Evolutionary conservation across 768 basidiomycete genomes (phyloP).

Genomic region (Dioszegia crocea): DNA sequence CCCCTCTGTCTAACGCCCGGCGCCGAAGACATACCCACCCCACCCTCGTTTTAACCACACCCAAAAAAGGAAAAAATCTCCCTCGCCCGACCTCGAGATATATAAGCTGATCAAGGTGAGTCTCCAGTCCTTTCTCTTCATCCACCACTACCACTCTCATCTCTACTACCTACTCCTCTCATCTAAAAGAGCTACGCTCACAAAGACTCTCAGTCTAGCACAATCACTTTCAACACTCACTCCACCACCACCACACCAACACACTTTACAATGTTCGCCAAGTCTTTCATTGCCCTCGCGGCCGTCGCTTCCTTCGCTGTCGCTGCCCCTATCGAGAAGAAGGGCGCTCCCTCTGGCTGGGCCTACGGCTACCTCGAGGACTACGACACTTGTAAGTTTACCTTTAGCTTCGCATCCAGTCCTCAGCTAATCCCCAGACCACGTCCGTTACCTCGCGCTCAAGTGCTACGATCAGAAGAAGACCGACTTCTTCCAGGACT

Average conservation of each 20-base stretch:
- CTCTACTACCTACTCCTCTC: not conserved
- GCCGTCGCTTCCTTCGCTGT: constrained; percentile 26
- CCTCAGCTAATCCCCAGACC: constrained; percentile 48
- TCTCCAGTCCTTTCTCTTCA: not conserved
- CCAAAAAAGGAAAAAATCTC: too few species aligned
- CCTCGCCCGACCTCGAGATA: too few species aligned
- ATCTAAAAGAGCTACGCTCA: constrained; percentile 15
- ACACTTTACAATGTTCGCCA: constrained; percentile 7
- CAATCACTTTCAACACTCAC: constrained; percentile 7
- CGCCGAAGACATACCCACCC: not conserved
- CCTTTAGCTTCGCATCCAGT: not conserved
- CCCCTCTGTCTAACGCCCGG: not conserved
- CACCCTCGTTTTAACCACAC: not conserved
- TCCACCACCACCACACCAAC: not conserved
- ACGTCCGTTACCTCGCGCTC: constrained; percentile 62
- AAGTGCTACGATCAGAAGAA: constrained; percentile 54
- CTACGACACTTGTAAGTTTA: constrained; percentile 42
- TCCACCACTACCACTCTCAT: not conserved
- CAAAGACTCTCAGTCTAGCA: not conserved
- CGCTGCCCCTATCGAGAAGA: constrained; percentile 20
- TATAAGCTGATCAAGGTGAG: constrained; percentile 10
- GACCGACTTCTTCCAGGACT: constrained; percentile 58
- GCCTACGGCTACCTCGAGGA: constrained; percentile 46
- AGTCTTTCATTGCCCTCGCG: constrained; percentile 19
- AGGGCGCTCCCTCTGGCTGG: constrained; percentile 31